These are phyloP conservation scores for Maudiozyma serrabonitensis DNA, from an alignment of 805 yeast genomes.

Conservation along the genomic window DNA sequence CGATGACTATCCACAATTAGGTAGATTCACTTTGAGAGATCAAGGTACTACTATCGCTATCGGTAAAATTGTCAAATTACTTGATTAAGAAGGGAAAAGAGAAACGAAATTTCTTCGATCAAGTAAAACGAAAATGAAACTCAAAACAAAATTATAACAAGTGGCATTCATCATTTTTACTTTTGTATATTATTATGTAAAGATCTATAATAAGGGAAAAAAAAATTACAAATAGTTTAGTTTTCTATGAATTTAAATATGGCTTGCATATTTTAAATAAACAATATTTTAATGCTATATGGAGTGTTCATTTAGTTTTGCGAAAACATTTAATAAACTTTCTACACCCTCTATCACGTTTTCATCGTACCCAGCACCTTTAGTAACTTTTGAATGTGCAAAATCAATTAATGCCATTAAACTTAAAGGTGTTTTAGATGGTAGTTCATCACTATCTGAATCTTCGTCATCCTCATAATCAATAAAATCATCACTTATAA, in stretches of 20 bases:
- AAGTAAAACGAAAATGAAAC: not conserved
- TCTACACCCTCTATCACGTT: conserved; percentile 63
- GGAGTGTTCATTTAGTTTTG: not conserved
- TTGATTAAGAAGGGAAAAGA: conserved; percentile 32
- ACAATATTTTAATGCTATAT: too few species aligned
- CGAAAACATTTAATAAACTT: conserved; percentile 30
- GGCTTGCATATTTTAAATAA: not conserved
- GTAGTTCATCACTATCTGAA: conserved; percentile 22
- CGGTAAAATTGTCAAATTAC: conserved; percentile 89
- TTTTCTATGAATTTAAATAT: not conserved
- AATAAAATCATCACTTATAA: conserved; percentile 26
- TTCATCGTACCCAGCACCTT: conserved; percentile 62
- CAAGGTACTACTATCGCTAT: conserved; percentile 98
- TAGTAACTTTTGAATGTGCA: conserved; percentile 67
- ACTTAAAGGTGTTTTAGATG: conserved; percentile 34
- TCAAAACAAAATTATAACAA: not conserved
- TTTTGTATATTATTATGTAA: not conserved
- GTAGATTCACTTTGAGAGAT: conserved; percentile 96
- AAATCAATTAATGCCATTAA: conserved; percentile 70
- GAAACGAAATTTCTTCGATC: not conserved
- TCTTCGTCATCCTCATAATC: conserved; percentile 28
- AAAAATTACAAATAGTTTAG: not conserved
- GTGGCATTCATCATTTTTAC: not conserved
- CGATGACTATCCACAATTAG: conserved; percentile 88
- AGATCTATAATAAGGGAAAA: not conserved